phyloP scores from a whole-genome alignment of 2,329 filamentous ascomycete genomes.

The Scedosporium dehoogii region DNA sequence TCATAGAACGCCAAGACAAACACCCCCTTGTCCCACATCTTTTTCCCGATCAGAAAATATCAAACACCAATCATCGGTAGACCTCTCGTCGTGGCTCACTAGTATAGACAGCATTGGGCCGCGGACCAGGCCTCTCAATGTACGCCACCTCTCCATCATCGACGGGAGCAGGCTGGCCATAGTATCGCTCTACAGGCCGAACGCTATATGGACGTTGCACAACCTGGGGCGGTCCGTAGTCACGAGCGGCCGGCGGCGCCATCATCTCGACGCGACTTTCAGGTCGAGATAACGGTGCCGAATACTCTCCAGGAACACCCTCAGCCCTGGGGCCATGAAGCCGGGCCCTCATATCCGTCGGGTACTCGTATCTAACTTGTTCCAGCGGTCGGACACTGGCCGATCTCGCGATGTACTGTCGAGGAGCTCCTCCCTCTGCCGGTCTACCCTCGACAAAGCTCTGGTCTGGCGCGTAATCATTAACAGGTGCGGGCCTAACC shows the following conservation, averaged over 20 bases:
- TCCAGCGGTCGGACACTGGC: constrained; percentile 49
- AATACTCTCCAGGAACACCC: constrained; percentile 8
- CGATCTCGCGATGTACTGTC: constrained; percentile 45
- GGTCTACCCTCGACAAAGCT: constrained; percentile 28
- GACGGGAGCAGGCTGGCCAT: constrained; percentile 20
- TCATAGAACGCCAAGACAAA: too few relatives aligned
- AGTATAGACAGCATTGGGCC: constrained; percentile 35
- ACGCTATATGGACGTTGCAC: constrained; percentile 29
- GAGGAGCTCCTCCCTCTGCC: constrained; percentile 36
- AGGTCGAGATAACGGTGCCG: background rate
- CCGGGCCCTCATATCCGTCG: constrained; percentile 29
- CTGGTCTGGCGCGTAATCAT: constrained; percentile 40
- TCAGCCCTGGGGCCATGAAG: constrained; percentile 33
- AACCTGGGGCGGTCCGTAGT: constrained; percentile 10
- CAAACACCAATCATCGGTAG: constrained; percentile 18
- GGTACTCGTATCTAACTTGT: constrained; percentile 28
- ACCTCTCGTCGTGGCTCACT: constrained; percentile 27
- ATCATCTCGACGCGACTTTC: constrained; percentile 2
- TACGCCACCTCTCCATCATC: constrained; percentile 29
- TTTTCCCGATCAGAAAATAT: too few relatives aligned
- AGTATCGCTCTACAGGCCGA: constrained; percentile 33
- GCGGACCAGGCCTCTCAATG: constrained; percentile 30
- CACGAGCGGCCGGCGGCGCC: constrained; percentile 2
- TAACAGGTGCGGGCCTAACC: constrained; percentile 31
- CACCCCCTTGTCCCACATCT: too few relatives aligned